These are phyloP conservation scores for Phanerodontia chrysosporium DNA, from an alignment of 768 basidiomycete species.

Conservation along the genomic window DNA sequence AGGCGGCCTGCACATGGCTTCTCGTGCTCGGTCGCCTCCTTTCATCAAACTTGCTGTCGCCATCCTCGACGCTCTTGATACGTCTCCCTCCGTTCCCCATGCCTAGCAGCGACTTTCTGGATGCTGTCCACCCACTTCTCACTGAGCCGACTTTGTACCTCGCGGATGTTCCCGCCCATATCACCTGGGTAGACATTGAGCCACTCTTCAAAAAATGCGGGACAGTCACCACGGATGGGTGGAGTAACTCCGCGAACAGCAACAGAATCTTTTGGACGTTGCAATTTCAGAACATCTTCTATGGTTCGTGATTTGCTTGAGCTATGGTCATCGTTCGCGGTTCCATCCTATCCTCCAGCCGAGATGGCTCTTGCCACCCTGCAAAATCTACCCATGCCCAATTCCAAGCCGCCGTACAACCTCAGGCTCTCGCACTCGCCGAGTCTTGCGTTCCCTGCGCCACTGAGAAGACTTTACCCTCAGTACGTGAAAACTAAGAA, in stretches of 20 bases:
- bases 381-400: not conserved
- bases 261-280: not conserved
- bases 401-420: not conserved
- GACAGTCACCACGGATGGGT: not conserved
- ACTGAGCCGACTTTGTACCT: not conserved
- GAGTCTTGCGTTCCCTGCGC: not conserved
- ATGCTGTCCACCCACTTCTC: conserved; percentile 4
- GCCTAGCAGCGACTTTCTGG: not conserved
- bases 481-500: conserved; percentile 2
- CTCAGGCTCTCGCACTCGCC: conserved; percentile 2
- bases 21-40: no score
- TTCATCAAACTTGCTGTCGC: no score
- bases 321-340: not conserved
- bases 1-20: no score
- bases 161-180: not conserved
- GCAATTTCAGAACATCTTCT: not conserved
- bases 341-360: not conserved
- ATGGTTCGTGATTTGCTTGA: not conserved
- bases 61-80: no score
- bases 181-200: not conserved
- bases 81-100: no score
- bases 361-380: conserved; percentile 11
- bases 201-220: conserved; percentile 1
- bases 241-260: not conserved
- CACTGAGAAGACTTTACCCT: not conserved